These are phyloP conservation scores for Aspergillus fructus DNA, from an alignment of 2,329 filamentous ascomycete species.

Conservation along the genomic window DNA sequence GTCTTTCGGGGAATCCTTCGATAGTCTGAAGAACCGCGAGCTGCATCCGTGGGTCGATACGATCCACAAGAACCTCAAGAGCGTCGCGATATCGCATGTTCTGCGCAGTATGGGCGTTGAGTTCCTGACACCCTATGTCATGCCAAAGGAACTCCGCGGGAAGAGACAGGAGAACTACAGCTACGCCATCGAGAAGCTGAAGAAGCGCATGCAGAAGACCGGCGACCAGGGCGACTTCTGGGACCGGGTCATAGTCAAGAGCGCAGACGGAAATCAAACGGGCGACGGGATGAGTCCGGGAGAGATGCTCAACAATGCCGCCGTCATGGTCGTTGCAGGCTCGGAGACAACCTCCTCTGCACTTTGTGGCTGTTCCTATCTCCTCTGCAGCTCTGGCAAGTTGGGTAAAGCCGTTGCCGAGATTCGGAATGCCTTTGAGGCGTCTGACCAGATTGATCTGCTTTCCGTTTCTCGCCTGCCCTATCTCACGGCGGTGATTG, in stretches of 20 bases:
- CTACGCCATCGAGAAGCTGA: neutral
- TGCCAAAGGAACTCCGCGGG: neutral
- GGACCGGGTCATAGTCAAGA: neutral
- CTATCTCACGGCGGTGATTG: conserved; percentile 5
- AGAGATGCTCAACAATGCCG: neutral
- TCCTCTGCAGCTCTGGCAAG: neutral
- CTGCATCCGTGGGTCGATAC: neutral
- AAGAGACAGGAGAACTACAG: neutral
- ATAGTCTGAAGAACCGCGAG: neutral
- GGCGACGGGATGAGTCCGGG: neutral
- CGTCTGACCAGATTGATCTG: neutral
- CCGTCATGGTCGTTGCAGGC: neutral
- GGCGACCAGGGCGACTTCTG: conserved; percentile 1
- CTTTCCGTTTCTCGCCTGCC: neutral
- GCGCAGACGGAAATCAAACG: neutral
- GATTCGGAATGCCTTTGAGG: neutral
- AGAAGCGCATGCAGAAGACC: neutral
- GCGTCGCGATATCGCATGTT: conserved; percentile 1
- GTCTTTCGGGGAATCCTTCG: neutral
- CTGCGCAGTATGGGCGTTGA: neutral
- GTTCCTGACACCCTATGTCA: neutral
- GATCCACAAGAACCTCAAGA: conserved; percentile 1
- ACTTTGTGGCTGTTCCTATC: neutral
- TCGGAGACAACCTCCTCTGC: neutral
- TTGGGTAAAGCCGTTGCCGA: neutral